A percentile compares a stretch with the other conserved stretches of the same genome.
Conservation (phyloP, 306 rosid genomes). For the Prosopis cineraria region DNA sequence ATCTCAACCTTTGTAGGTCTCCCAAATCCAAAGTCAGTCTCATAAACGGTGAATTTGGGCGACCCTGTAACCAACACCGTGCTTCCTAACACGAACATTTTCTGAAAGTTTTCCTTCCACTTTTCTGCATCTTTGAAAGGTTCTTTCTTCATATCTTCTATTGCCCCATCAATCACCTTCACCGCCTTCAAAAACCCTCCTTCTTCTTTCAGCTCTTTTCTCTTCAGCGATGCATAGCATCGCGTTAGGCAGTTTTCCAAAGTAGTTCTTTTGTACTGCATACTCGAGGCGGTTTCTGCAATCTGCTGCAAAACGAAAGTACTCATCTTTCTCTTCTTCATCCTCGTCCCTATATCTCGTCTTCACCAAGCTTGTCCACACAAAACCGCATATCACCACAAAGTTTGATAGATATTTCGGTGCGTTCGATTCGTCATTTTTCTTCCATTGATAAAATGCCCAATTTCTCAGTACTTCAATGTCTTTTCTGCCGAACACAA, state of each 20-base stretch:
- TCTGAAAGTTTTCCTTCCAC: background rate
- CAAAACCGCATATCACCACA: constrained; percentile 39
- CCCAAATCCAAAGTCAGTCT: constrained; percentile 51
- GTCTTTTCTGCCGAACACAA: constrained; percentile 32
- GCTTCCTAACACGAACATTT: constrained; percentile 9
- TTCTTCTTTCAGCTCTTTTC: constrained; percentile 35
- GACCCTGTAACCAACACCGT: constrained; percentile 25
- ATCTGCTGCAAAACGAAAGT: constrained; percentile 32
- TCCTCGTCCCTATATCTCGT: background rate
- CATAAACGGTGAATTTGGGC: constrained; percentile 40
- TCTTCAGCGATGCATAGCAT: constrained; percentile 34
- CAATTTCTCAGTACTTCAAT: constrained; percentile 23
- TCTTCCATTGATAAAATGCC: constrained; percentile 6
- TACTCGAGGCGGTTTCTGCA: constrained; percentile 39
- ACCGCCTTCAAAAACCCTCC: constrained; percentile 36
- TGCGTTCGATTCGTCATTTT: background rate
- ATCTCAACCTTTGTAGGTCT: constrained; percentile 45
- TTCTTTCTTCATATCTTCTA: constrained; percentile 7
- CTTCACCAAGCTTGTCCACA: constrained; percentile 36
- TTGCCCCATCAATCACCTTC: constrained; percentile 29
- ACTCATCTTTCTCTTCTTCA: constrained; percentile 19
- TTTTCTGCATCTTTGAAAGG: constrained; percentile 1
- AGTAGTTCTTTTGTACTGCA: constrained; percentile 33
- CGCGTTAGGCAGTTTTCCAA: constrained; percentile 45
- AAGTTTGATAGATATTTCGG: constrained; percentile 31